Evolutionary conservation across 1,284 basidiomycete species (phyloP).

Genomic region (Takashimella koratensis): DNA sequence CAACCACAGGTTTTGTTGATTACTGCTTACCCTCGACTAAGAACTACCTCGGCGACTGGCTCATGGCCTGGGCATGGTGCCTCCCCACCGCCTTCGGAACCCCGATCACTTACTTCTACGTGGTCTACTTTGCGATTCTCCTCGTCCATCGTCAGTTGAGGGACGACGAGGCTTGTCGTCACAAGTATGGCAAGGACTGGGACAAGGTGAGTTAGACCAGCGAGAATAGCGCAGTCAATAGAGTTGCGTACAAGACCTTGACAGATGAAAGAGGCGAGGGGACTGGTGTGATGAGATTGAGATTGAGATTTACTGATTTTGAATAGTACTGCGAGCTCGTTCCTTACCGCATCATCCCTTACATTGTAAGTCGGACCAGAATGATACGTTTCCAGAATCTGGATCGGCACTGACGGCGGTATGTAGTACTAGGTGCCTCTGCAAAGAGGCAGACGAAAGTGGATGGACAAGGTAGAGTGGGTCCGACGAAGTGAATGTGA

Average conservation of each 20-base stretch:
- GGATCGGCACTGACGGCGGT: too few relatives aligned
- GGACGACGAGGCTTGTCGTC: slow-evolving; percentile 87
- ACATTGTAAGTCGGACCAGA: not conserved
- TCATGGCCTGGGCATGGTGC: slow-evolving; percentile 64
- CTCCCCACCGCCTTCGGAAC: slow-evolving; percentile 88
- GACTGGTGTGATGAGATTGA: too few relatives aligned
- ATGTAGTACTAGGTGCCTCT: too few relatives aligned
- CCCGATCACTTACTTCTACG: slow-evolving; percentile 95
- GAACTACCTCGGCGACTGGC: slow-evolving; percentile 68
- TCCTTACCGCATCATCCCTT: not conserved
- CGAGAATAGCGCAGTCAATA: too few relatives aligned
- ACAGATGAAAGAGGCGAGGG: too few relatives aligned
- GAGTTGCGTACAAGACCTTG: slow-evolving; percentile 83
- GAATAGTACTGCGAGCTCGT: not conserved
- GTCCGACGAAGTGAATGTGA: too few relatives aligned
- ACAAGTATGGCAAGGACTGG: slow-evolving; percentile 90
- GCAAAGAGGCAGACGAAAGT: too few relatives aligned
- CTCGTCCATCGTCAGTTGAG: slow-evolving; percentile 85
- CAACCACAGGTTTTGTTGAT: too few relatives aligned
- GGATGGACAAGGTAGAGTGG: too few relatives aligned
- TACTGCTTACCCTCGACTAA: too few relatives aligned
- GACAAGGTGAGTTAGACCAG: slow-evolving; percentile 66
- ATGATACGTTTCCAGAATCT: too few relatives aligned
- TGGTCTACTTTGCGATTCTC: slow-evolving; percentile 81
- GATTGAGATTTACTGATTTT: too few relatives aligned